These are phyloP conservation scores for Boletus speciosus DNA, from an alignment of 768 basidiomycete species.

Conservation along the genomic window DNA sequence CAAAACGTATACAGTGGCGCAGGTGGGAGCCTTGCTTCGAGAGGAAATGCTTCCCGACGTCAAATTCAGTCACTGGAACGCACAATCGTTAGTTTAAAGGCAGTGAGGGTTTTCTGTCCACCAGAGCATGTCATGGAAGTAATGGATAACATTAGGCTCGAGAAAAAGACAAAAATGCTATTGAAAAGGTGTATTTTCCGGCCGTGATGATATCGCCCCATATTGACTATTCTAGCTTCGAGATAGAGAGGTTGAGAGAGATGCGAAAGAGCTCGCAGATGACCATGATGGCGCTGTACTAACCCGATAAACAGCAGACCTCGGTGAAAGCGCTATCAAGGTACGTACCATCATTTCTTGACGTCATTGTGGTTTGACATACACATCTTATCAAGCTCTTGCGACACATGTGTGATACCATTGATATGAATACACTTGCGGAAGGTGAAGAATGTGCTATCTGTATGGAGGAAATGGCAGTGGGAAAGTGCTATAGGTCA, in stretches of 20 bases:
- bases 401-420: slow-evolving; percentile 12
- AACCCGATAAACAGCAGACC: slow-evolving; percentile 3
- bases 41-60: not conserved
- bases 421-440: slow-evolving; percentile 21
- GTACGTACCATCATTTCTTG: slow-evolving; percentile 1
- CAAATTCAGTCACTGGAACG: slow-evolving; percentile 12
- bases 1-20: not conserved
- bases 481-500: slow-evolving; percentile 20
- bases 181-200: slow-evolving; percentile 11
- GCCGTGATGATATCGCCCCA: not conserved
- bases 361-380: not conserved
- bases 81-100: not conserved
- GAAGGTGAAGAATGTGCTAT: slow-evolving; percentile 21
- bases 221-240: slow-evolving; percentile 11
- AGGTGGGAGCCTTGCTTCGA: not conserved
- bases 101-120: not conserved
- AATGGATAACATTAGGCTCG: slow-evolving; percentile 6
- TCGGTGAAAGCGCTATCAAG: slow-evolving; percentile 7
- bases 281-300: not conserved
- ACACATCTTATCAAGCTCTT: slow-evolving; percentile 9
- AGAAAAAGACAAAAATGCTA: slow-evolving; percentile 11
- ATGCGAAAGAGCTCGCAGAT: slow-evolving; percentile 12
- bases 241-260: slow-evolving; percentile 12
- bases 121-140: not conserved
- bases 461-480: slow-evolving; percentile 17